Conservation (phyloP, 805 yeast genomes). For the Maudiozyma turicensis region DNA sequence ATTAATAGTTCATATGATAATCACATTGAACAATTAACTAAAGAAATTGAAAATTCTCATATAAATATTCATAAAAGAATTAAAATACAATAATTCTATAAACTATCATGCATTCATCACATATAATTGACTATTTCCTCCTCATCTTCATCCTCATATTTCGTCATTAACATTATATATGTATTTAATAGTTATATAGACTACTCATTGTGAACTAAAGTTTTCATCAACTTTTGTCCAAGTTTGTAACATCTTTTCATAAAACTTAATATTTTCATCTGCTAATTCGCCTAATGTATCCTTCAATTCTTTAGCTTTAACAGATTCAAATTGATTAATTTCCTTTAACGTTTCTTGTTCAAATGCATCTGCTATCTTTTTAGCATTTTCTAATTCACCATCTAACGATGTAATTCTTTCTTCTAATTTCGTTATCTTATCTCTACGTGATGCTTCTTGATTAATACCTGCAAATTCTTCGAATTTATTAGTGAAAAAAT, state of each 20-base stretch:
- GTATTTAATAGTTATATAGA: neutral
- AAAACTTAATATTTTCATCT: conserved; percentile 66
- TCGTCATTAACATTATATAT: too few relatives aligned
- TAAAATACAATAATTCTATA: neutral
- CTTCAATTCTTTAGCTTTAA: conserved; percentile 70
- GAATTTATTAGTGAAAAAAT: conserved; percentile 45
- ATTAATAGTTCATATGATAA: conserved; percentile 15
- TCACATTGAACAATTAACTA: conserved; percentile 2
- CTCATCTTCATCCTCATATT: too few relatives aligned
- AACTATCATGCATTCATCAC: too few relatives aligned
- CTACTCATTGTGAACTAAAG: conserved; percentile 12
- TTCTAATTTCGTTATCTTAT: conserved; percentile 42
- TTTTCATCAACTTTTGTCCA: conserved; percentile 52
- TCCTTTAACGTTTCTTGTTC: conserved; percentile 50
- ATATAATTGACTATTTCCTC: too few relatives aligned
- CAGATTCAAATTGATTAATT: conserved; percentile 60
- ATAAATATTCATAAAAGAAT: neutral
- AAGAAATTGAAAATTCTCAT: neutral
- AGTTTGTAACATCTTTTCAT: conserved; percentile 52
- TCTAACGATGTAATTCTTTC: conserved; percentile 39
- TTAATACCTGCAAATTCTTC: conserved; percentile 57
- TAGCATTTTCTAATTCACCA: conserved; percentile 43
- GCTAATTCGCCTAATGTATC: conserved; percentile 63
- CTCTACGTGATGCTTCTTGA: conserved; percentile 45
- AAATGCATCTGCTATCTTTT: conserved; percentile 40